Evolutionary conservation across 164 flowering plant genomes (phyloP), one percentile per base, ranked within the genome.

Genomic region (Magnolia kwangsiensis): DNA sequence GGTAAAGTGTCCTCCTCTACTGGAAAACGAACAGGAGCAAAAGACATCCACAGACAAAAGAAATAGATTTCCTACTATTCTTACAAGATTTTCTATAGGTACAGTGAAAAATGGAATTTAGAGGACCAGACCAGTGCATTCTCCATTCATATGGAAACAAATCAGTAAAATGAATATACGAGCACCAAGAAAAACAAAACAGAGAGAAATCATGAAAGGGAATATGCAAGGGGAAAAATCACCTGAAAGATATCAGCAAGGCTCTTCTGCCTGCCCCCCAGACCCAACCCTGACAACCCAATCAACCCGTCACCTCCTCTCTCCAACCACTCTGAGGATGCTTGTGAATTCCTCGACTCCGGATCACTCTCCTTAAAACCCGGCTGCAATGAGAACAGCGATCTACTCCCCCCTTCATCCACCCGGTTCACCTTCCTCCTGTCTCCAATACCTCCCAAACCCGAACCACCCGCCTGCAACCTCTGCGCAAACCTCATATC

Each of bases 241-340:
- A 89, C 96, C 96, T 90, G 98, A 85, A 92, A 75, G 21, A 90
- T 88, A 79, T 93, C 92, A 1, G 92, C 87, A 73, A 89, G 71
- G 76, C 96, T 91, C 82, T 86, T 89, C 84, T 88, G 89, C 77
- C 90, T 85, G 70, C 82, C 80, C 51, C 92, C 94, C 1, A 91
- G 78, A 2, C 89, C 96, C 74, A 88, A 82, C 51, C 92, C 94
- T 0, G 89, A 85, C 83, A 93, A 81, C 1, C 95, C 97, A 64
- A 91, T 89, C 71, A 89, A 79, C 49, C 97, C 93, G 82, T 91
- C 91, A 8, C 85, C 91, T 16, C 89, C 90, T 89, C 90, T 84
- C 72, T 87, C 85, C 2, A 61, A 80, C 69, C 84, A 80, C 67
- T 84, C 82, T 0, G 77, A 72, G n/a, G 84, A 79, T 20, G 45